A percentile compares a stretch with the other conserved stretches of the same genome.
Evolutionary conservation across 1,139 yeast genomes (phyloP).

Genomic region (Yamadazyma siamensis): DNA sequence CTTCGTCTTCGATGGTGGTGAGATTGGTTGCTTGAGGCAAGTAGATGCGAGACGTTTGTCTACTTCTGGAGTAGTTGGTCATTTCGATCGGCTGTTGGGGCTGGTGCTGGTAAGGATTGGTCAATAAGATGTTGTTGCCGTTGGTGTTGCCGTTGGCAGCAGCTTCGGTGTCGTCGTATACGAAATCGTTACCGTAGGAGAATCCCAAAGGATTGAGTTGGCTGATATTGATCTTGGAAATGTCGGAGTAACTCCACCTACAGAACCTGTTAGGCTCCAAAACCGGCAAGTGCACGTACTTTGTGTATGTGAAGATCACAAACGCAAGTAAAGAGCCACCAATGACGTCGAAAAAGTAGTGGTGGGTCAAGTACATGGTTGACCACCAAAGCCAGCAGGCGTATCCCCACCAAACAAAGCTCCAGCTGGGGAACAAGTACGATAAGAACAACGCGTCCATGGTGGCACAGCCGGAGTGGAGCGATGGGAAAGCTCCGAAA

Average conservation of each 20-base stretch:
- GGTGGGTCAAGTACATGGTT: slow-evolving; percentile 95
- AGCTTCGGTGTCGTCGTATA: slow-evolving; percentile 11
- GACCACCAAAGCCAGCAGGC: slow-evolving; percentile 98
- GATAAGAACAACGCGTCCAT: slow-evolving; percentile 87
- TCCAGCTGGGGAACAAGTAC: slow-evolving; percentile 72
- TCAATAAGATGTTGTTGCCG: slow-evolving; percentile 6
- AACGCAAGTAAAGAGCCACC: slow-evolving; percentile 84
- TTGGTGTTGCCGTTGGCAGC: no score
- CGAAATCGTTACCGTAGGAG: slow-evolving; percentile 12
- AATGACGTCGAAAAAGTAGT: slow-evolving; percentile 86
- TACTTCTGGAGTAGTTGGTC: slow-evolving; percentile 26
- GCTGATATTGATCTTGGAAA: slow-evolving; percentile 24
- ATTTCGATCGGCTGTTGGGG: slow-evolving; percentile 24
- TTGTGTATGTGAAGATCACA: slow-evolving; percentile 68
- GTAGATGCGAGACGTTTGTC: slow-evolving; percentile 27
- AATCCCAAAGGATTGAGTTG: slow-evolving; percentile 33
- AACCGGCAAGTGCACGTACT: slow-evolving; percentile 72
- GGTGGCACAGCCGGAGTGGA: slow-evolving; percentile 90
- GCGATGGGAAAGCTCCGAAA: slow-evolving; percentile 96
- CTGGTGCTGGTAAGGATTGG: slow-evolving; percentile 6
- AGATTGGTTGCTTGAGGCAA: slow-evolving; percentile 14
- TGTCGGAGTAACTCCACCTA: slow-evolving; percentile 74
- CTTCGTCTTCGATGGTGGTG: slow-evolving; percentile 22
- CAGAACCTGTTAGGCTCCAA: slow-evolving; percentile 61
- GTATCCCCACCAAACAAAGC: slow-evolving; percentile 65